Percentiles rank a stretch among this genome's conserved stretches.
These are phyloP conservation scores for Ophioceras dolichostomum DNA, from an alignment of 2,329 filamentous ascomycete genomes.

Conservation along the genomic window DNA sequence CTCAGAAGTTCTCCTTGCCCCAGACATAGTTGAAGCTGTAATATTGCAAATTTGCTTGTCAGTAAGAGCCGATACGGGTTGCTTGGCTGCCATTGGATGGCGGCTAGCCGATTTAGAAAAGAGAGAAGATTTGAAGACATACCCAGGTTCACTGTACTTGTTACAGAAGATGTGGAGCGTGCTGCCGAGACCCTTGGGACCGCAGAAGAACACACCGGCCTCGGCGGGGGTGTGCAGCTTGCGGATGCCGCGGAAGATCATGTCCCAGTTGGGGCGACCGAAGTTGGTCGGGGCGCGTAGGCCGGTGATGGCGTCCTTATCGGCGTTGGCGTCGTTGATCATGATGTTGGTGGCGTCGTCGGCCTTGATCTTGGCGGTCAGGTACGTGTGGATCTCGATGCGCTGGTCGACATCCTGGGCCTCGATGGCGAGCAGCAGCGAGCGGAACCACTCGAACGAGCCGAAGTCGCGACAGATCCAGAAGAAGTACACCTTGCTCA, in stretches of 20 bases:
- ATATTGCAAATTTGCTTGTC: conserved; percentile 8
- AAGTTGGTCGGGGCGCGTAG: conserved; percentile 75
- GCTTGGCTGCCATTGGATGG: too few species aligned
- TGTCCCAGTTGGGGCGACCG: conserved; percentile 79
- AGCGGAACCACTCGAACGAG: conserved; percentile 84
- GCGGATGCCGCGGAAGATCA: conserved; percentile 74
- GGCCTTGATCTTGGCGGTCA: conserved; percentile 76
- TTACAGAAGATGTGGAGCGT: conserved; percentile 74
- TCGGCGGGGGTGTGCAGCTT: conserved; percentile 65
- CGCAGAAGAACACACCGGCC: conserved; percentile 75
- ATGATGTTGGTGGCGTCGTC: conserved; percentile 86
- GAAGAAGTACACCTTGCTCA: conserved; percentile 86
- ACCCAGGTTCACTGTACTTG: conserved; percentile 75
- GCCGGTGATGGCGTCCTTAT: conserved; percentile 76
- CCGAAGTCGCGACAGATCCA: conserved; percentile 85
- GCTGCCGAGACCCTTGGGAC: conserved; percentile 68
- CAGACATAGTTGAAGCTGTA: conserved; percentile 51
- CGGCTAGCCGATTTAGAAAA: too few species aligned
- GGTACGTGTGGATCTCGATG: conserved; percentile 83
- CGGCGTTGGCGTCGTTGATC: conserved; percentile 79
- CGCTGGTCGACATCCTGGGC: conserved; percentile 72
- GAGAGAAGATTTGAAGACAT: conserved; percentile 25
- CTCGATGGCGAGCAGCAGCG: conserved; percentile 71
- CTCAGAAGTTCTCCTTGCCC: conserved; percentile 62
- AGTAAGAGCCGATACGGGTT: too few species aligned